A percentile compares a stretch with the other conserved stretches of the same genome.
Evolutionary conservation across 345 rosid species (phyloP).

Genomic region (Passiflora organensis): DNA sequence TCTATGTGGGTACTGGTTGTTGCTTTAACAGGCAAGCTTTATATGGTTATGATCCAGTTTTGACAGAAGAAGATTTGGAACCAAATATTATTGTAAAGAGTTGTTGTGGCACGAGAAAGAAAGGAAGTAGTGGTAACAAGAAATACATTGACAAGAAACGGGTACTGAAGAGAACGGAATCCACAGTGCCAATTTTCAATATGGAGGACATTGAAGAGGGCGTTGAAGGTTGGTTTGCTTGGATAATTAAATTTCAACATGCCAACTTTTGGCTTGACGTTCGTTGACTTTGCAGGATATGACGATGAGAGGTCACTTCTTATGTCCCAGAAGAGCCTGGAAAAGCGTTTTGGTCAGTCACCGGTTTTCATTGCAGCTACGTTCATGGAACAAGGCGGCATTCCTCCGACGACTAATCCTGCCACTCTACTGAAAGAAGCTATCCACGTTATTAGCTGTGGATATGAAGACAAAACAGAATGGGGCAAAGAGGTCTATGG

Average conservation of each 20-base stretch:
- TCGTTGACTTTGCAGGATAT: conserved; percentile 59
- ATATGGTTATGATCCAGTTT: conserved; percentile 96
- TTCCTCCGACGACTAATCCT: conserved; percentile 92
- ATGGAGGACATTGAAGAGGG: conserved; percentile 99
- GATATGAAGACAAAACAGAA: conserved; percentile 98
- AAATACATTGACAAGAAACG: conserved; percentile 72
- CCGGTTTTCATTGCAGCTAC: conserved; percentile 98
- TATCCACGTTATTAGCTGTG: conserved; percentile 98
- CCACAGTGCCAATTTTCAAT: conserved; percentile 91
- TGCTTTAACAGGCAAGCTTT: conserved; percentile 99
- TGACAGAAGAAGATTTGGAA: conserved; percentile 89
- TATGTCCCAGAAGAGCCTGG: conserved; percentile 97
- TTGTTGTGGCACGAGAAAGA: conserved; percentile 96
- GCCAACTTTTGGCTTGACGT: too few species aligned
- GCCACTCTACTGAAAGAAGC: conserved; percentile 95
- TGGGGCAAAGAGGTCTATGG: conserved; percentile 96
- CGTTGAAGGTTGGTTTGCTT: conserved; percentile 69
- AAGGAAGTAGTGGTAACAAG: conserved; percentile 63
- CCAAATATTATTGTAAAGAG: conserved; percentile 94
- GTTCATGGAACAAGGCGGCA: conserved; percentile 96
- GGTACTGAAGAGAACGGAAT: conserved; percentile 85
- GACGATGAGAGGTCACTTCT: conserved; percentile 95
- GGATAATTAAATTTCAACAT: too few species aligned
- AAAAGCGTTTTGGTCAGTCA: conserved; percentile 99
- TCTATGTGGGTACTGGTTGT: conserved; percentile 97